Evolutionary conservation across 2,329 filamentous ascomycete species (phyloP), one percentile per base, ranked within the genome.

Genomic region (Cladosporium sp.): DNA sequence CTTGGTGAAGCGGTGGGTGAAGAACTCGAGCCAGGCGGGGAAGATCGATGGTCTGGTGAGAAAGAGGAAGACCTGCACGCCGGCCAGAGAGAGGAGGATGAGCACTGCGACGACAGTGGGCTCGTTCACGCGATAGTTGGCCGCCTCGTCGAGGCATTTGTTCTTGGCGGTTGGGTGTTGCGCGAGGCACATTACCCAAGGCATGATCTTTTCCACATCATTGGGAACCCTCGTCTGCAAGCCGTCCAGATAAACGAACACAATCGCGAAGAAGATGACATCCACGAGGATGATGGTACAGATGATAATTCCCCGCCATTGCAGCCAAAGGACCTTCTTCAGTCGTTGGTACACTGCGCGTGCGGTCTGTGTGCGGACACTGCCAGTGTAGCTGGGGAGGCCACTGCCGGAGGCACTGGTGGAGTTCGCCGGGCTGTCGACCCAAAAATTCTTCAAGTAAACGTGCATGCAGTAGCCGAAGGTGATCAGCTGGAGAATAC

Each of bases 221-320:
- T 79, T 77, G 16, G 79, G 70, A 3, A 80, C 78, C 49, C 72
- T 62, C 8, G 81, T 72, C 10, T 87, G 79, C 18, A 86, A 80
- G 61, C 85, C 85, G 70, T 95, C 87, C 65, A 95, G 81, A 66
- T 89, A 88, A 45, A 97, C 85, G 66, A 97, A 97, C 51, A 95
- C 80, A 43, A 95, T 77, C 2, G 91, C 85, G 71, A 97, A 96
- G 77, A 95, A 95, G 63, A 96, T 84, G 57, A 97, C 89, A 67
- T 97, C 91, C 55, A 83, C 81, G 54, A 96, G 81, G 61, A 97
- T 95, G 66, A 96, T 86, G 49, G 95, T 76, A 11, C 96, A 90
- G 56, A 97, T 88, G 41, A 84, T 82, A 55, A 96, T 92, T 42
- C 91, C 92, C 61, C 92, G 82, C 93, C 93, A 98, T 70, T 98